phyloP scores from a whole-genome alignment of 495 filamentous ascomycete genomes.

The Pseudoneurospora amorphoporcata region DNA sequence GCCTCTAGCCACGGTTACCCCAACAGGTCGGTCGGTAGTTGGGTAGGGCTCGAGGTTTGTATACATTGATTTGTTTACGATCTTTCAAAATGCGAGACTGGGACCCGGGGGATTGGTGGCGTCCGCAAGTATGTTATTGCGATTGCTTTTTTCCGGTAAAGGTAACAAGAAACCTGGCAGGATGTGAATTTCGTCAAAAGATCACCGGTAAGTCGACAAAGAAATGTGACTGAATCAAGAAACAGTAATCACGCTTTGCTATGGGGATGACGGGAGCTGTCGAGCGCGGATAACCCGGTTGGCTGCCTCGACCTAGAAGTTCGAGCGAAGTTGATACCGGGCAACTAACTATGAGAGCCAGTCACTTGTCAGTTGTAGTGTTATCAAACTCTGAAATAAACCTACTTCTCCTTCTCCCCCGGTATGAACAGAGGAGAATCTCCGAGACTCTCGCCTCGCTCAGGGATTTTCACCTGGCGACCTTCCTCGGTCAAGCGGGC shows the following conservation, averaged over 20 bases:
- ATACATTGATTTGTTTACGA: neutral
- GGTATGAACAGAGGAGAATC: neutral
- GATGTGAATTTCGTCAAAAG: neutral
- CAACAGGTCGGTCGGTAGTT: neutral
- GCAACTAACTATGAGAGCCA: neutral
- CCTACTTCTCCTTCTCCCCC: neutral
- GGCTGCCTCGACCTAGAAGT: neutral
- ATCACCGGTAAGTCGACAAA: neutral
- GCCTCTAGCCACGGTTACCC: neutral
- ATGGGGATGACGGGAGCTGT: neutral
- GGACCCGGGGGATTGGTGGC: neutral
- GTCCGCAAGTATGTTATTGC: neutral
- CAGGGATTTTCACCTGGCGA: neutral
- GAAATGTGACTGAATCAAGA: neutral
- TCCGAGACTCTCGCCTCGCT: neutral
- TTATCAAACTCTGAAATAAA: neutral
- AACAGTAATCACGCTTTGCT: neutral
- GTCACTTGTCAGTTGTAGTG: neutral
- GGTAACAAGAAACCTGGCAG: neutral
- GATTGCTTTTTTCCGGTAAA: neutral
- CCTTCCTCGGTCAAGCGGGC: neutral
- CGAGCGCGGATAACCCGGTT: neutral
- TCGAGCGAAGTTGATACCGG: neutral
- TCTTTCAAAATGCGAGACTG: neutral
- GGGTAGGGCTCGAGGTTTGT: neutral